Evolutionary conservation across 331 rosid genomes (phyloP), one percentile per base, ranked within the genome.

Genomic region (Saraca asoca): DNA sequence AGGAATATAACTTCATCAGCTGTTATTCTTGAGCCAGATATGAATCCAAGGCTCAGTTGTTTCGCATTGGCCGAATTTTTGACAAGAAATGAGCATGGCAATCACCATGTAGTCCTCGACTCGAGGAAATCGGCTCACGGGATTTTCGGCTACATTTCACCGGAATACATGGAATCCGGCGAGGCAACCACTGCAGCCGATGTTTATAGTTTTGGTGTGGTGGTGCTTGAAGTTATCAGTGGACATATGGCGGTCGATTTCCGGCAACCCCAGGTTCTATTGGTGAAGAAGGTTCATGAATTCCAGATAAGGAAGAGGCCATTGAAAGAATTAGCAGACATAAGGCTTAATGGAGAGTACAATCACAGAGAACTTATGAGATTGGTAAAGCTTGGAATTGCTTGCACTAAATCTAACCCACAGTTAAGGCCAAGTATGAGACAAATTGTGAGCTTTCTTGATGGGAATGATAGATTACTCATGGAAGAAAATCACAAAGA

Each of bases 1-100:
- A 83, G 90, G 64, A 87, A 75, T 68, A 87, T 90, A 45, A 90
- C 97, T 66, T 87, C 97, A 51, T 90, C 97, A 7, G 95, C 97
- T 46, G 75, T 90, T 42, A 82, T 87, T 73, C 86, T 90, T 57
- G 97, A 87, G 64, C 81, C 79, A 12, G 95, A 87, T 78, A 81
- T 85, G 79, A 87, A 85, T 44, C 92, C 97, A 50, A 85, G 92
- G 69, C 85, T 90, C 58, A 65, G 79, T 66, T 70, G 82, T 71
- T 90, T 90, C 35, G 97, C 97, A 13, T 85, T 90, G 20, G 97
- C 97, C 18, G 95, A 90, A 24, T 90, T 90, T 68, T 59, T 90
- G 77, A 78, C 92, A 46, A 67, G 95, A 54, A 90, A 90, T n/a
- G 97, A 83, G 62, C 86, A 85, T 31, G 95, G 90, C 31, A 24